Evolutionary conservation across 2,329 filamentous ascomycete species (phyloP), one percentile per base, ranked within the genome.

Genomic region (Xylariaceae sp.): DNA sequence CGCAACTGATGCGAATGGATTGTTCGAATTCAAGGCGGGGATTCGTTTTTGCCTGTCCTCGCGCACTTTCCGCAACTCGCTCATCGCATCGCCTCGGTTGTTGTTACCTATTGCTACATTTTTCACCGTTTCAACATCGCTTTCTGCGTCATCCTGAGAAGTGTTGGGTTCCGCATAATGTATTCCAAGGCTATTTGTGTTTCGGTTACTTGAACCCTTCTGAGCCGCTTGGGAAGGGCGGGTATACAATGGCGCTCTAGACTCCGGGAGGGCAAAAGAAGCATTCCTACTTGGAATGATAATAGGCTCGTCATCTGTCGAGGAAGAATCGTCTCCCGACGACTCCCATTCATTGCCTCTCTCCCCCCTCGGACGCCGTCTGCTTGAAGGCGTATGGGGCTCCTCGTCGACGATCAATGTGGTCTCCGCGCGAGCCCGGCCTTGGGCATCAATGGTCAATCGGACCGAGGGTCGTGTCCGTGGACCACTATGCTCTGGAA

Each of bases 281-380:
- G 74, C 73, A 56, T 76, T 80, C 41, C 81, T 75, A 65, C 81
- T 85, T 29, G 83, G 82, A 37, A 86, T 81, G 47, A 85, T 76
- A 56, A 86, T 85, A 12, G 80, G 81, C 53, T 86, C 83, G 50
- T 86, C 83, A 57, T 86, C 83, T 3, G 77, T 77, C 0, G 81
- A 84, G 1, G 80, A 84, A 2, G 77, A 77, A 44, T 78, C 77
- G 29, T 79, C 72, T 5, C 72, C 76, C 0, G 77, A 77, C 5
- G 76, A 77, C 13, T 74, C 73, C 71, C 73, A 77, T 37, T 70
- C 71, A 47, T 69, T 60, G 22, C 48, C 61, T 26, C 56, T 56
- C 2, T 49, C 49, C n/a, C 62, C 61, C 39, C 55, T 57, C 37
- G 58, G 61, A 37, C 55, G 60, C 3, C 62, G 61, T 39, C 62